A percentile compares a stretch with the other conserved stretches of the same genome.
phyloP scores from a whole-genome alignment of 495 filamentous ascomycete genomes.

The Penicillium pulvis region DNA sequence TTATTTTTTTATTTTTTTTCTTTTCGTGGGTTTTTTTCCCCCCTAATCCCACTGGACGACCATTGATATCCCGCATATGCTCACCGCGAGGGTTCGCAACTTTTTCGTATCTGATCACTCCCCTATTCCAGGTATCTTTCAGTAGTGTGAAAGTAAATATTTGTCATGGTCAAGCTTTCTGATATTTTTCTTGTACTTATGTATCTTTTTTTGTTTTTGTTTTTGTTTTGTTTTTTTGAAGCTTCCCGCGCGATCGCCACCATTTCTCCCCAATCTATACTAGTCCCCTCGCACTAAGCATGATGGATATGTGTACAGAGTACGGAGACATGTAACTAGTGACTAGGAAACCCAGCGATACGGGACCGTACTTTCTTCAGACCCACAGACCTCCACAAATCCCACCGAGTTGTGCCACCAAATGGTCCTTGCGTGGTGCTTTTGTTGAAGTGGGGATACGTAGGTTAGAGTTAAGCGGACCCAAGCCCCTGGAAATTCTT shows the following conservation, averaged over 20 bases:
- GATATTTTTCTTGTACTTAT: not conserved
- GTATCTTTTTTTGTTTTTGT: not conserved
- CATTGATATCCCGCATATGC: not conserved
- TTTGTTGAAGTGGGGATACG: constrained; percentile 11
- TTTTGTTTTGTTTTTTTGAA: too few species aligned
- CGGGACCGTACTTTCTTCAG: constrained; percentile 13
- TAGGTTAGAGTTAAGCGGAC: constrained; percentile 26
- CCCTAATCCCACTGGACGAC: not conserved
- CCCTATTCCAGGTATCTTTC: not conserved
- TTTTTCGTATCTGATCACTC: not conserved
- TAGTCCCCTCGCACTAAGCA: not conserved
- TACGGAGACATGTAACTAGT: not conserved
- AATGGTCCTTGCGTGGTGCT: constrained; percentile 13
- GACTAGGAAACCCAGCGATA: not conserved
- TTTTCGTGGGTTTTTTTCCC: not conserved
- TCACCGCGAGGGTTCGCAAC: not conserved
- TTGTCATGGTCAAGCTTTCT: not conserved
- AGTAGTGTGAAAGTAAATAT: not conserved
- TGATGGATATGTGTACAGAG: not conserved
- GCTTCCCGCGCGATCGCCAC: not conserved
- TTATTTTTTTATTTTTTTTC: not conserved
- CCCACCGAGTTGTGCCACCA: not conserved
- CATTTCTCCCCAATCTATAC: not conserved
- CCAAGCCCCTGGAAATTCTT: constrained; percentile 25
- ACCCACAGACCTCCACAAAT: constrained; percentile 8